Base-by-base conservation (phyloP, 2,329 filamentous ascomycete genomes). In the Aureobasidium namibiae region DNA sequence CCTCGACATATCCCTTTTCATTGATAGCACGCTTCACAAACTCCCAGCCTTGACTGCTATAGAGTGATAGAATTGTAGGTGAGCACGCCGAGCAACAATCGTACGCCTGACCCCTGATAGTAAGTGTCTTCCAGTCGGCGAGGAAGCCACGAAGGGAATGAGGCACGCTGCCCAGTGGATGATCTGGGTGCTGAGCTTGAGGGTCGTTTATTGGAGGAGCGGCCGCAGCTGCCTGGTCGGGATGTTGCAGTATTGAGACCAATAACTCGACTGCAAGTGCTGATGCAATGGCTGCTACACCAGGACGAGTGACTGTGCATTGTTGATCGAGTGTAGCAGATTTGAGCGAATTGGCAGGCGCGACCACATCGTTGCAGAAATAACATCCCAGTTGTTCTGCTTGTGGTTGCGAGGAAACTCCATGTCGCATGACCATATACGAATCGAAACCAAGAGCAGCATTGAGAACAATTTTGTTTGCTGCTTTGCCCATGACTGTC, bases 361-460 rank as follows among this genome's bases (percentile, higher is more conserved):
- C 90, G 52, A 97, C 92, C 26, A 99, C 92, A 71, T 99, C 94
- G 68, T 95, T 97, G 75, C 94, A 99, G 74, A 97, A 99, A 72
- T 99, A 99, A 74, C 94, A 99, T 10, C 94, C 94, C 26, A 97
- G 79, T 26, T 89, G 84, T 54, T 84, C 77, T 10, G 46, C 33
- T 16, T 31, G 29, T 2, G 61, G 45, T 18, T 60, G 56, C 4
- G 62, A 49, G 65, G 84, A 82, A 6, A 90, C 79, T 1, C 94
- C 94, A 72, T 99, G 94, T 60, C 94, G 84, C 94, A 99, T 97
- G 36, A 96, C 91, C 2, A 99, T 91, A 67, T 90, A 99, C 0
- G 91, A 94, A 73, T 99, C 94, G 68, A 99, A 99, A 0, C 94
- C 94, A 3, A 99, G 80, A 1, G 94, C 94, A 8, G 92, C 91